These are phyloP conservation scores for Achaetomiella virescens DNA, from an alignment of 495 filamentous ascomycete species.

Conservation along the genomic window DNA sequence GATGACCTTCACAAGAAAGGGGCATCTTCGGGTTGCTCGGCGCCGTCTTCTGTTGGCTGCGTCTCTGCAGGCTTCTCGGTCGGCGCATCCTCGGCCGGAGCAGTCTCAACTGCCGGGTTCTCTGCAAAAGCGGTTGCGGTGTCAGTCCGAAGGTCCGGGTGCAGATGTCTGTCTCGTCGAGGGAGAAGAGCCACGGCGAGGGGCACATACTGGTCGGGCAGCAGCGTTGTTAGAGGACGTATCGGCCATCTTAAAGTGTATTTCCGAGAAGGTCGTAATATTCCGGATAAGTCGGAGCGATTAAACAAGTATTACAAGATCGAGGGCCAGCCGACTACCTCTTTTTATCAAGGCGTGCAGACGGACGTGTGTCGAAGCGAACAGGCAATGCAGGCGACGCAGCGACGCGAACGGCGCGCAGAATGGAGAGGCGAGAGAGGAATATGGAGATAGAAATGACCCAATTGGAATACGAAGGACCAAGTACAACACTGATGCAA, in stretches of 20 bases:
- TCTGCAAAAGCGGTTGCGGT: conserved; percentile 10
- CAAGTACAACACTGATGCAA: background rate
- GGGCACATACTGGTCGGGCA: conserved; percentile 13
- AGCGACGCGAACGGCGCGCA: background rate
- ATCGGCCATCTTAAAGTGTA: conserved; percentile 15
- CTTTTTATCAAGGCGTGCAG: no score
- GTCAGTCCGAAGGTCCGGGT: conserved; percentile 7
- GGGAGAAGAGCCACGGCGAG: background rate
- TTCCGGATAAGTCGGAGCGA: background rate
- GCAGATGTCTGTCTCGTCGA: background rate
- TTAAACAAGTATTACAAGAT: conserved; percentile 11
- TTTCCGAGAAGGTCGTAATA: conserved; percentile 2
- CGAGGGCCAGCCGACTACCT: conserved; percentile 1
- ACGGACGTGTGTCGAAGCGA: no score
- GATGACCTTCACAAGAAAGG: conserved; percentile 57
- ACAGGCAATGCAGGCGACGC: background rate
- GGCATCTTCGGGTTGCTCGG: conserved; percentile 48
- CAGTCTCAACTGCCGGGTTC: conserved; percentile 16
- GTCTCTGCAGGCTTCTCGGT: conserved; percentile 10
- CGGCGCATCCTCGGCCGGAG: conserved; percentile 12
- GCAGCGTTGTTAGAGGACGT: conserved; percentile 5
- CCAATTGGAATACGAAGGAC: conserved; percentile 7
- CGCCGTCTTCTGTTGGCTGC: conserved; percentile 19
- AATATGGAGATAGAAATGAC: background rate
- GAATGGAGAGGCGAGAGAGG: background rate